Evolutionary conservation across 2,329 filamentous ascomycete genomes (phyloP).

Genomic region (Phaeosphaeriaceae sp.): DNA sequence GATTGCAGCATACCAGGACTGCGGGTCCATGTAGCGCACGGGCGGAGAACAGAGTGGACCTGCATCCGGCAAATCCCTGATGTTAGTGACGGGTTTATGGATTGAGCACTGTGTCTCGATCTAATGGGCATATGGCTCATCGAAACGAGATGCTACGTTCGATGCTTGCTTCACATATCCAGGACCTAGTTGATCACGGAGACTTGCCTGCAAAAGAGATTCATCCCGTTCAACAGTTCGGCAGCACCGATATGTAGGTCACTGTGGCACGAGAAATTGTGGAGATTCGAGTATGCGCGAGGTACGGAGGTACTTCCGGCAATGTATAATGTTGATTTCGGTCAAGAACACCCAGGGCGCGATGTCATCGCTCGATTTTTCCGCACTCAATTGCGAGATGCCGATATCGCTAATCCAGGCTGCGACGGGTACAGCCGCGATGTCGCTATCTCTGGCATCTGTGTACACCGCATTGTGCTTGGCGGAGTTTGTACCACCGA

Average conservation of each 20-base stretch:
- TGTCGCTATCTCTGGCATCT: constrained; percentile 4
- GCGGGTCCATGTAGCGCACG: constrained; percentile 15
- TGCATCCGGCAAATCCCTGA: constrained; percentile 23
- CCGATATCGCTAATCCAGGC: constrained; percentile 9
- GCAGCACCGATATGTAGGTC: constrained; percentile 4
- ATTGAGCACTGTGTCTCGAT: not conserved
- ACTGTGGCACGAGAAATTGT: constrained; percentile 1
- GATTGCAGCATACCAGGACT: constrained; percentile 7
- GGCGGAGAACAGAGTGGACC: constrained; percentile 24
- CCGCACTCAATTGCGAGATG: not conserved
- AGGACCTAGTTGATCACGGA: constrained; percentile 1
- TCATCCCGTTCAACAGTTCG: constrained; percentile 1
- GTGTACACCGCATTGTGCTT: constrained; percentile 5
- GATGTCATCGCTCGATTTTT: not conserved
- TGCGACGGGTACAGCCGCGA: constrained; percentile 11
- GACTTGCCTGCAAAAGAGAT: not conserved
- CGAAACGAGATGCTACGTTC: not conserved
- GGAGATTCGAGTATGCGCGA: not conserved
- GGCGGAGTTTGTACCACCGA: not conserved
- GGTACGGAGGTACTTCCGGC: constrained; percentile 3
- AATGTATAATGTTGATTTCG: constrained; percentile 1
- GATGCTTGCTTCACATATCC: not conserved
- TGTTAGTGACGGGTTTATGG: not conserved
- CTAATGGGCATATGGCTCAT: not conserved
- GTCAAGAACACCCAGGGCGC: not conserved